Evolutionary conservation across 768 basidiomycete species (phyloP), one percentile per base, ranked within the genome.

Genomic region (Suillus spraguei): DNA sequence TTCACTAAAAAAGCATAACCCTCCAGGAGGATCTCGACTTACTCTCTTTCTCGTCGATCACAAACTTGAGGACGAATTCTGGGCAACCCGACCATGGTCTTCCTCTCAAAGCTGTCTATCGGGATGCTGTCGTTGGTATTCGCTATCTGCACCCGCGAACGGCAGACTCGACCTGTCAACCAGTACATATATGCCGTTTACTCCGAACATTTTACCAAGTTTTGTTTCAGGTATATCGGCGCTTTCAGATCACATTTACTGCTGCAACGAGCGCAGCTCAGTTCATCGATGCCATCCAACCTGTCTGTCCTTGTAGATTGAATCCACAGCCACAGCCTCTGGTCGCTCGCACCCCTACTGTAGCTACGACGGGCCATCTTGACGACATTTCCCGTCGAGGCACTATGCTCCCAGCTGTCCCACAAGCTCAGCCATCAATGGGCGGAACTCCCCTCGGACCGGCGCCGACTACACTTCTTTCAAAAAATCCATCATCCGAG

Each of bases 91-190:
- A 78, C 14, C 87, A 89, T 67, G 83, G 84, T 28, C 79, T 89
- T 36, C 90, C 92, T n/a, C 75, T 94, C 49, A 92, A 92, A 73
- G 91, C 90, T 9, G 90, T 93, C 11, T 91, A 90, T 71, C 86
- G 89, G 28, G 91, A 89, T 61, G 79, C 83, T 5, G 79, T 88
- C 0, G 88, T 92, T 33, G 92, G 92, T 14, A 83, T 94, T 52
- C 87, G 91, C 28, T 94, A 93, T 68, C 76, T 91, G 39, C 80
- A 89, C 65, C 82, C 83, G 33, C 79, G 77, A 36, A 79, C 65
- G 14, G 49, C 69, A 6, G 67, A 70, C 10, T 67, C 69, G 20
- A 73, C 73, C 52, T 67, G 67, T 46, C 67, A 66, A n/a, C 74
- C 77, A 60, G 80, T 76, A 68, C 63, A 74, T 71, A 22, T 59